Evolutionary conservation across 495 filamentous ascomycete species (phyloP), one percentile per base, ranked within the genome.

Genomic region (Penicillium taxi): DNA sequence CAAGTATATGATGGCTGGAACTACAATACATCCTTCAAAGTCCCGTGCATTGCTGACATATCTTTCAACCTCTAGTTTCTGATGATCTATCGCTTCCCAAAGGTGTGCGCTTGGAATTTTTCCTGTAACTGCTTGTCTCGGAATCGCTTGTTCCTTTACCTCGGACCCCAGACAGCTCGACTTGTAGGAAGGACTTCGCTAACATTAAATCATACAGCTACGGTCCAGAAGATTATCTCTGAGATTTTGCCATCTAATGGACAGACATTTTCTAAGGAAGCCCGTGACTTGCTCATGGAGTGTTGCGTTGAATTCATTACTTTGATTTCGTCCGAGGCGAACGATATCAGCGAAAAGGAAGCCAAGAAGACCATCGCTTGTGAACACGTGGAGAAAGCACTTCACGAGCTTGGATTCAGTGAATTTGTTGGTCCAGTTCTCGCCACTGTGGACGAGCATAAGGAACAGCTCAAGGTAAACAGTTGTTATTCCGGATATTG

Each of bases 251-350:
- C 84, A 5, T 77, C 79, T 20, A 68, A 69, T 38, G 81, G 78
- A 34, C 67, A 84, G 26, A 76, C 74, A 2, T 96, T 96, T 56
- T 83, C 86, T 16, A 93, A 90, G 63, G 91, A 98, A 48, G 86
- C 91, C 2, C 79, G 93, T 33, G 91, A 98, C 50, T 70, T 96
- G 4, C 75, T 98, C 27, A 96, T 96, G 64, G 91, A 96, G 63
- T 96, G 90, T 70, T 98, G 93, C 56, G 91, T 96, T 44, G 91
- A 98, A 56, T 98, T 96, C 67, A 96, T 98, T 59, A 96, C 93
- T 7, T 74, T 98, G 37, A 84, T 98, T 37, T 95, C 89, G 16
- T 91, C 85, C 23, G 88, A 98, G 66, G 93, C 91, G 6, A 98
- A 98, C 57, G 91, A 98, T 48, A 98, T 98, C 44, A 86, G 87